phyloP scores from a whole-genome alignment of 2,329 filamentous ascomycete species.

The Lecanicillium sp. region DNA sequence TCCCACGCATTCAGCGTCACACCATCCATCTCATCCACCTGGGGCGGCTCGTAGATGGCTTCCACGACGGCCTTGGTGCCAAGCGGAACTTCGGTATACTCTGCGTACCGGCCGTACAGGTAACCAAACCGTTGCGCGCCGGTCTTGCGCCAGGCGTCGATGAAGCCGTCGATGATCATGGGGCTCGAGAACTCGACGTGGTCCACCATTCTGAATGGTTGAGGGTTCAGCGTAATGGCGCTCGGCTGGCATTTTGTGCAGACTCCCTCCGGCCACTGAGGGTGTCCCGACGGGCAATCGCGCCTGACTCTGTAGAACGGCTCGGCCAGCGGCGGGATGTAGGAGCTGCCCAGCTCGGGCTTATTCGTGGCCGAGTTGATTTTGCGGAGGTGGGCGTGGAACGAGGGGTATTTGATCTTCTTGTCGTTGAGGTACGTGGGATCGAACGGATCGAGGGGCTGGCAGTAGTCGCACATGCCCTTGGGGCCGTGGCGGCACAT shows the following conservation, averaged over 20 bases:
- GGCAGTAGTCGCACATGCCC: slow-evolving; percentile 99
- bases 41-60: slow-evolving; percentile 93
- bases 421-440: slow-evolving; percentile 83
- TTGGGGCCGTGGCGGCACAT: slow-evolving; percentile 96
- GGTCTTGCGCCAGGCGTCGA: slow-evolving; percentile 86
- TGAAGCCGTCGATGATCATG: slow-evolving; percentile 77
- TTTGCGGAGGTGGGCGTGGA: slow-evolving; percentile 90
- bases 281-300: slow-evolving; percentile 88
- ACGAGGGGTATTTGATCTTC: slow-evolving; percentile 98
- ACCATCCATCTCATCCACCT: slow-evolving; percentile 82
- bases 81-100: slow-evolving; percentile 87
- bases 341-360: slow-evolving; percentile 86
- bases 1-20: slow-evolving; percentile 80
- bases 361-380: slow-evolving; percentile 96
- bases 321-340: slow-evolving; percentile 90
- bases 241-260: slow-evolving; percentile 98
- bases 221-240: slow-evolving; percentile 89
- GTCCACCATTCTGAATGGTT: slow-evolving; percentile 93
- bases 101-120: slow-evolving; percentile 82
- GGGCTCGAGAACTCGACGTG: slow-evolving; percentile 93
- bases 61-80: slow-evolving; percentile 95
- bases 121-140: slow-evolving; percentile 82
- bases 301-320: slow-evolving; percentile 85
- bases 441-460: slow-evolving; percentile 92
- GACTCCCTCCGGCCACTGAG: slow-evolving; percentile 90